Percentiles rank a stretch among this genome's conserved stretches.
Conservation (phyloP, 352 stramenopile genomes). For the Blastocystis sp. region DNA sequence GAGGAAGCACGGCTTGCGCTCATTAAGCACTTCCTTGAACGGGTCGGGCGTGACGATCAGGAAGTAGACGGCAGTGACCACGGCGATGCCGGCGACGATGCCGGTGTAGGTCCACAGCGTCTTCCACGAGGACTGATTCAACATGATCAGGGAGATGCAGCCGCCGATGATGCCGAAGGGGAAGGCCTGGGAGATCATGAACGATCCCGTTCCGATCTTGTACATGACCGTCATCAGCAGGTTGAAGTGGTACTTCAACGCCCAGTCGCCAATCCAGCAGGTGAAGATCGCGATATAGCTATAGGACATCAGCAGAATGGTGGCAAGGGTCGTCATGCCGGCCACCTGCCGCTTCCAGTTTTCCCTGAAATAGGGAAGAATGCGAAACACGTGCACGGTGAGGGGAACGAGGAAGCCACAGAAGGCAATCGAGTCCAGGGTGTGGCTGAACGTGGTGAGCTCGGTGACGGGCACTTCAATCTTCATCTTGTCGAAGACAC, state of each 20-base stretch:
- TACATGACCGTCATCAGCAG: slow-evolving; percentile 10
- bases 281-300: slow-evolving; percentile 30
- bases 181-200: slow-evolving; percentile 51
- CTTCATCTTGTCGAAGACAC: slow-evolving; percentile 42
- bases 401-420: slow-evolving; percentile 57
- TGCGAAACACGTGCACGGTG: slow-evolving; percentile 17
- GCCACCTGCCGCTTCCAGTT: slow-evolving; percentile 11
- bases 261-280: background rate
- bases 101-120: slow-evolving; percentile 39
- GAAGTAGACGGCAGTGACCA: slow-evolving; percentile 1
- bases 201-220: slow-evolving; percentile 21
- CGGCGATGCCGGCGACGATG: background rate
- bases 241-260: slow-evolving; percentile 47
- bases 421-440: slow-evolving; percentile 36
- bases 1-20: slow-evolving; percentile 32
- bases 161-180: slow-evolving; percentile 47
- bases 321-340: background rate
- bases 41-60: slow-evolving; percentile 4
- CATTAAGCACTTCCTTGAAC: background rate
- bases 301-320: slow-evolving; percentile 42
- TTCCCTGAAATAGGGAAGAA: slow-evolving; percentile 7
- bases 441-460: background rate
- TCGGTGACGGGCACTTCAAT: slow-evolving; percentile 7
- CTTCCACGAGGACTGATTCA: slow-evolving; percentile 32
- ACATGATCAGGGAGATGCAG: slow-evolving; percentile 47